A percentile compares a stretch with the other conserved stretches of the same genome.
phyloP scores from a whole-genome alignment of 2,329 filamentous ascomycete genomes.

The Cephalotrichum gorgonifer region DNA sequence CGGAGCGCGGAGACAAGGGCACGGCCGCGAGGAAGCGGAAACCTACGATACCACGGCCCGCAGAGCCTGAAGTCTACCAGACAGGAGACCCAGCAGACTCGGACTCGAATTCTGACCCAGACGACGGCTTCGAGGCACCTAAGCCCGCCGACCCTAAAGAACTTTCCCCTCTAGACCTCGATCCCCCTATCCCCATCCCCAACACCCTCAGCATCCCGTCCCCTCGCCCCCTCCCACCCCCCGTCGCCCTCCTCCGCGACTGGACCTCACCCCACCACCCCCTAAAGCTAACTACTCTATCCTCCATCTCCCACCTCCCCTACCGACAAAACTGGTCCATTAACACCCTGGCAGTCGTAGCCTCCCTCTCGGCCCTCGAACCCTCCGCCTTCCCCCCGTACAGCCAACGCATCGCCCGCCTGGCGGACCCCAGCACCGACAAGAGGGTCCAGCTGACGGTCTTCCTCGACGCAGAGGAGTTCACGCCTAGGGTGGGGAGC shows the following conservation, averaged over 20 bases:
- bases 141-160: neutral
- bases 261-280: conserved; percentile 30
- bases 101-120: neutral
- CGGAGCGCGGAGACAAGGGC: neutral
- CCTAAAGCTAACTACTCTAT: conserved; percentile 40
- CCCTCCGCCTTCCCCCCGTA: conserved; percentile 37
- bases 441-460: conserved; percentile 44
- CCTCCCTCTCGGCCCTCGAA: conserved; percentile 34
- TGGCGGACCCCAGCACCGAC: conserved; percentile 38
- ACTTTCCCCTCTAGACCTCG: neutral
- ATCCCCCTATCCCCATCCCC: conserved; percentile 1
- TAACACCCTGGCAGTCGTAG: conserved; percentile 42
- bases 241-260: conserved; percentile 27
- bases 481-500: conserved; percentile 34
- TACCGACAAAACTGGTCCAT: conserved; percentile 49
- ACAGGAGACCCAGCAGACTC: neutral
- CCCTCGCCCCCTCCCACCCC: conserved; percentile 12
- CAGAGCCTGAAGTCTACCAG: too few species aligned
- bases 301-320: conserved; percentile 38
- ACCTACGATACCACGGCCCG: too few species aligned
- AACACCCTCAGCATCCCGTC: neutral
- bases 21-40: too few species aligned
- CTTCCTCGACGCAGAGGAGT: conserved; percentile 40
- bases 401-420: conserved; percentile 39
- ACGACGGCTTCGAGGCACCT: conserved; percentile 20